Evolutionary conservation across 2,329 filamentous ascomycete genomes (phyloP), one percentile per base, ranked within the genome.

Genomic region (Huntiella savannae): DNA sequence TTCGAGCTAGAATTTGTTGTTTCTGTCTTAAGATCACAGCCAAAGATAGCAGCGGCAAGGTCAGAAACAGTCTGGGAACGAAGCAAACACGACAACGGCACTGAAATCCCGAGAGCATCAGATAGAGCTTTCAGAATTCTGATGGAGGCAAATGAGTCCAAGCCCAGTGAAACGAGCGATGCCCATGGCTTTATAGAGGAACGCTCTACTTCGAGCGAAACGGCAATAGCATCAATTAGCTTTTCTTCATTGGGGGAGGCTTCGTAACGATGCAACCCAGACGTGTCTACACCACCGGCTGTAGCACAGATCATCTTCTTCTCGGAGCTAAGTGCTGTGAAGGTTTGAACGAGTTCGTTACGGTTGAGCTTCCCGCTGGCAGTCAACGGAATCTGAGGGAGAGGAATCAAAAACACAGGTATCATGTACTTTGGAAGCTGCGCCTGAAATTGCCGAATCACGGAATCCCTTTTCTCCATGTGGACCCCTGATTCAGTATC

Each of bases 101-200:
- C 56, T 17, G 69, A 64, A 4, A 54, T 60, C 1, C 63, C 56
- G 1, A 73, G 59, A 0, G 56, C 51, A 2, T 61, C 54, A 44
- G 69, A 67, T 0, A 94, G 57, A 12, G 59, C 56, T 46, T 68
- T 74, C 0, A 80, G 72, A 6, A 92, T 60, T 0, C 71, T 63
- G 51, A 94, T 92, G 0, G 82, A 83, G 5, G 79, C 81, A 19
- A 94, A 75, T 0, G 86, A 93, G 57, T 94, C 85, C 4, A 95
- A 59, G 0, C 87, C 87, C 2, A 93, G 59, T n/a, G 70, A 73
- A 47, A 80, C 77, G 50, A 94, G 80, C 0, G 85, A 84, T 0
- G 76, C 79, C 62, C 77, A 77, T 32, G 72, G 71, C 7, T 60
- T 63, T 34, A 93, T 65, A 0, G 65, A 60, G 1, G 57, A 53